These are phyloP conservation scores for Ramichloridium luteum DNA, from an alignment of 2,329 filamentous ascomycete genomes.

Conservation along the genomic window DNA sequence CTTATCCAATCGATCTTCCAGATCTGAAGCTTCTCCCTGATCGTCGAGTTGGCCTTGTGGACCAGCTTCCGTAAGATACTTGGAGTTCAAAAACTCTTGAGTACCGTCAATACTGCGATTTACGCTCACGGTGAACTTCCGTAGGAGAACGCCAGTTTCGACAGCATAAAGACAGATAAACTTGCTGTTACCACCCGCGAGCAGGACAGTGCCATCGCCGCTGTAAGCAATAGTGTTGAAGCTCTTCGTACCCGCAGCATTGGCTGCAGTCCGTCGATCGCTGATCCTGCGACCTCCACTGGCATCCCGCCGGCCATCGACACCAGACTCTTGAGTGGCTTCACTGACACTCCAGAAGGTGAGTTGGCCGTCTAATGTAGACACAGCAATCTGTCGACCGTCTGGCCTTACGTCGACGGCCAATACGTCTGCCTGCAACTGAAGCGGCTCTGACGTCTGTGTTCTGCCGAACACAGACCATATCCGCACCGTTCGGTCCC, in stretches of 20 bases:
- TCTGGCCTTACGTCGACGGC: constrained; percentile 81
- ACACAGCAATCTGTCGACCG: constrained; percentile 79
- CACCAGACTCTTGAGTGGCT: constrained; percentile 68
- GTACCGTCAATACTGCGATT: constrained; percentile 94
- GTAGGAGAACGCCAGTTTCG: constrained; percentile 75
- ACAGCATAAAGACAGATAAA: constrained; percentile 98
- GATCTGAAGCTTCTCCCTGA: constrained; percentile 75
- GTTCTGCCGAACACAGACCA: constrained; percentile 93
- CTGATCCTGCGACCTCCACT: constrained; percentile 82
- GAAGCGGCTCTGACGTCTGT: constrained; percentile 87
- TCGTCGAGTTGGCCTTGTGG: constrained; percentile 76
- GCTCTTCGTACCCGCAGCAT: constrained; percentile 76
- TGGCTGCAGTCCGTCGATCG: constrained; percentile 83
- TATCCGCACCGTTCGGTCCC: constrained; percentile 89
- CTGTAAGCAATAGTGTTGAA: constrained; percentile 85
- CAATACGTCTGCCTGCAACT: constrained; percentile 82
- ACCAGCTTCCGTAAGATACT: constrained; percentile 79
- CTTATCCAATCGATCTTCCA: constrained; percentile 69
- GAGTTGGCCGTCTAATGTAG: constrained; percentile 83
- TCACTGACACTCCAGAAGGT: constrained; percentile 91
- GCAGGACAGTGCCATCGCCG: constrained; percentile 76
- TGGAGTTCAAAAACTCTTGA: constrained; percentile 93
- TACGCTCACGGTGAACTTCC: constrained; percentile 90
- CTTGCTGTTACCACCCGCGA: constrained; percentile 93
- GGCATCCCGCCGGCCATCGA: constrained; percentile 84